Conservation (phyloP, 768 basidiomycete species). For the Amanita muscaria region DNA sequence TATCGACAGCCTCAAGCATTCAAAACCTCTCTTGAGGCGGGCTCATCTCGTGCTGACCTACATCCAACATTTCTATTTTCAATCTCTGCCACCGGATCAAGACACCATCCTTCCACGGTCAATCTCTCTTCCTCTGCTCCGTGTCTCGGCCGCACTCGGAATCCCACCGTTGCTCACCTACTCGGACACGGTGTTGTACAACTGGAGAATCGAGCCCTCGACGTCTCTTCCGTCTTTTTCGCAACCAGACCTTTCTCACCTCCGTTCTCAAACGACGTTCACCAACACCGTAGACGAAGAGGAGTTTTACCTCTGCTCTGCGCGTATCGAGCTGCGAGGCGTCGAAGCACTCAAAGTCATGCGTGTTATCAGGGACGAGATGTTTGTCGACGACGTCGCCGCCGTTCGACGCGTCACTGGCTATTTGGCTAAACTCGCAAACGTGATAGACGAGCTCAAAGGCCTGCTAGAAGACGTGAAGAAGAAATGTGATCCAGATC, state of each 20-base stretch:
- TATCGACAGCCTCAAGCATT: conserved; percentile 33
- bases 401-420: conserved; percentile 55
- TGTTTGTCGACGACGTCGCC: conserved; percentile 68
- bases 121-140: conserved; percentile 70
- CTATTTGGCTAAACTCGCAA: conserved; percentile 59
- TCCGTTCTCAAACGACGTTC: conserved; percentile 65
- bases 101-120: conserved; percentile 62
- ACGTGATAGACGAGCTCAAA: conserved; percentile 61
- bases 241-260: conserved; percentile 45
- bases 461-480: conserved; percentile 59
- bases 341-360: conserved; percentile 81
- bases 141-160: conserved; percentile 60
- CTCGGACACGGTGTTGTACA: conserved; percentile 89
- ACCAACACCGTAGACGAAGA: conserved; percentile 77
- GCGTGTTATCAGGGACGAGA: conserved; percentile 84
- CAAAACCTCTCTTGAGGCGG: conserved; percentile 57
- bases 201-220: conserved; percentile 45
- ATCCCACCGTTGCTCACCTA: conserved; percentile 89
- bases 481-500: conserved; percentile 63
- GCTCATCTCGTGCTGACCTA: conserved; percentile 73
- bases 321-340: conserved; percentile 84
- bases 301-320: conserved; percentile 86
- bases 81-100: conserved; percentile 43
- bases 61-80: conserved; percentile 75
- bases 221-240: no score